Base-by-base conservation (phyloP, 257 asterid species). In the Nicotiana obtusifolia region DNA sequence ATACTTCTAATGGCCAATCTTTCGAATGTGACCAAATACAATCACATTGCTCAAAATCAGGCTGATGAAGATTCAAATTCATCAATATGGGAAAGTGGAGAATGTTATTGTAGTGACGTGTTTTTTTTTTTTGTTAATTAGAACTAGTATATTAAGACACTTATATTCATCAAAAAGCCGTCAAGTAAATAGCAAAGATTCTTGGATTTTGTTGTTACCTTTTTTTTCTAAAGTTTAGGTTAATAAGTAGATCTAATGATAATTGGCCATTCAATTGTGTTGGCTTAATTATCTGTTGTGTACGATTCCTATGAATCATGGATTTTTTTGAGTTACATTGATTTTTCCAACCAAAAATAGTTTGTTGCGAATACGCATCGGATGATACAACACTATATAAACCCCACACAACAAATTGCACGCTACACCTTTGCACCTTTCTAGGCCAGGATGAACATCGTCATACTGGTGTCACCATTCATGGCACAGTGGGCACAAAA, bases 81-180 rank as follows among this genome's bases (percentile, higher is more conserved):
- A 88, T 76, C 85, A 84, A 5, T 84, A 83, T 37, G 10, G 87
- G 78, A 71, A 76, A 76, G 81, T 85, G 89, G 89, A 37, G 66
- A 84, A 59, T 80, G 83, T 82, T 88, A 82, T 20, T 88, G 91
- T 90, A 86, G 86, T 44, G 87, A 86, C 85, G 83, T 90, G 92
- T 87, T 87, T 14, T 69, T 78, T 77, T 86, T 90, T 64, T 85
- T 3, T 0, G 22, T 47, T 73, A 24, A 83, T 69, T 86, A 82
- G 76, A 49, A 54, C 33, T 24, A 73, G 61, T 14, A 1, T 24
- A 41, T 41, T 7, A 41, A 41, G 19, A 7, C 62, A 73, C 6
- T 73, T 69, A 20, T 41, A 20, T 20, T 22, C 78, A 41, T 69
- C 2, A 41, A 69, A 37, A 37, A n/a, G 11, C n/a, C 7, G 14